A percentile compares a stretch with the other conserved stretches of the same genome.
These are phyloP conservation scores for Lasiodiplodia citricola DNA, from an alignment of 2,329 filamentous ascomycete species.

Conservation along the genomic window DNA sequence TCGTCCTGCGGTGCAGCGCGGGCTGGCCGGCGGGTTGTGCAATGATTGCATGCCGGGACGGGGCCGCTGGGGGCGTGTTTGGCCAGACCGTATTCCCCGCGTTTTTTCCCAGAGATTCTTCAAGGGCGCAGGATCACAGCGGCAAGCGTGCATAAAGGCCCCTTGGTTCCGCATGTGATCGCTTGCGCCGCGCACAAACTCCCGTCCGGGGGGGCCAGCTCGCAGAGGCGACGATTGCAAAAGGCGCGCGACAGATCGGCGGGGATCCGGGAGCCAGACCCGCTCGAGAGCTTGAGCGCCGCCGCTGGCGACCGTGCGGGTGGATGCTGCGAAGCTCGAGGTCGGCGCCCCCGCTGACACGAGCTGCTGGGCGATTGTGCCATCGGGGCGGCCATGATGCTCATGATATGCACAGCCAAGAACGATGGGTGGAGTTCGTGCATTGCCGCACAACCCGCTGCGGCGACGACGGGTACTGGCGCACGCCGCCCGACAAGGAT, in stretches of 20 bases:
- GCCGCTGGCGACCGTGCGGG: background rate
- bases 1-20: conserved; percentile 8
- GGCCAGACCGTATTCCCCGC: conserved; percentile 22
- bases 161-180: conserved; percentile 20
- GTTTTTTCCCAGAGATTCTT: conserved; percentile 20
- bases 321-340: background rate
- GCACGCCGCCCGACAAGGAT: conserved; percentile 16
- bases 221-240: background rate
- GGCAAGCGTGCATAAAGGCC: conserved; percentile 17
- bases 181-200: conserved; percentile 16
- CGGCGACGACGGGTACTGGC: conserved; percentile 18
- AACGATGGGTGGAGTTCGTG: conserved; percentile 21
- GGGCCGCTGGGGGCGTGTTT: background rate
- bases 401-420: conserved; percentile 23
- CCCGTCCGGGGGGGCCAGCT: background rate
- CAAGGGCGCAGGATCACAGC: conserved; percentile 17
- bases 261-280: conserved; percentile 22
- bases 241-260: conserved; percentile 3
- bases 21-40: conserved; percentile 17
- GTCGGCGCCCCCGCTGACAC: conserved; percentile 16
- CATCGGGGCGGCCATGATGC: conserved; percentile 12
- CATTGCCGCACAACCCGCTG: conserved; percentile 21
- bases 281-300: conserved; percentile 5
- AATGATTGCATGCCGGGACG: conserved; percentile 5
- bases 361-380: conserved; percentile 13